These are phyloP conservation scores for Wickerhamiella bombiphila DNA, from an alignment of 805 yeast genomes.

Conservation along the genomic window DNA sequence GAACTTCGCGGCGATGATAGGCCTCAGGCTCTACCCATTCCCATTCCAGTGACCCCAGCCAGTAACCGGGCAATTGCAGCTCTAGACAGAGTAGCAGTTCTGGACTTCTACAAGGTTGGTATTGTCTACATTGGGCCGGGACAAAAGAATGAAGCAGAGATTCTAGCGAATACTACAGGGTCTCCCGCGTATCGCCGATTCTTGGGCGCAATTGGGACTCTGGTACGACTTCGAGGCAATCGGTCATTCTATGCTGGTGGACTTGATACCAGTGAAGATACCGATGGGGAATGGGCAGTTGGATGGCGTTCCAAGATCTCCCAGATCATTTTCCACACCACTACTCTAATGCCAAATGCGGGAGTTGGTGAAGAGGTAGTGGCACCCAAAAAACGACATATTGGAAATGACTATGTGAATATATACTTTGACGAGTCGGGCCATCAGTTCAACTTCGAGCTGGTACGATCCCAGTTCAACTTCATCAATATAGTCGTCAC, in stretches of 20 bases:
- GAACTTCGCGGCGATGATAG: conserved; percentile 4
- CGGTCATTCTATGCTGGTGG: conserved; percentile 58
- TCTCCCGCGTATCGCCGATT: conserved; percentile 49
- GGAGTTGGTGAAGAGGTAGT: conserved; percentile 29
- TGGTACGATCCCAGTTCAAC: conserved; percentile 65
- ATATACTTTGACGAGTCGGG: conserved; percentile 70
- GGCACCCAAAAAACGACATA: conserved; percentile 61
- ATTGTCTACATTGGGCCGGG: conserved; percentile 57
- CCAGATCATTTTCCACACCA: conserved; percentile 63
- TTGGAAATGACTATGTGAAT: conserved; percentile 74
- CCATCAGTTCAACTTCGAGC: conserved; percentile 49
- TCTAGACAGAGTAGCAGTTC: conserved; percentile 63
- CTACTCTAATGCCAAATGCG: conserved; percentile 61
- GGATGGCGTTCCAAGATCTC: conserved; percentile 57
- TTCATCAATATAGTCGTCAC: conserved; percentile 66
- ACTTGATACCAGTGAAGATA: conserved; percentile 49
- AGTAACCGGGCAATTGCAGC: conserved; percentile 40
- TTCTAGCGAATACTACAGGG: conserved; percentile 48
- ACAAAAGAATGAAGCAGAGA: conserved; percentile 49
- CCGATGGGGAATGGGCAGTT: conserved; percentile 63
- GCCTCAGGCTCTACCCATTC: conserved; percentile 19
- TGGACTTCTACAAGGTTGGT: conserved; percentile 67
- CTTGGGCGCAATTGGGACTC: conserved; percentile 41
- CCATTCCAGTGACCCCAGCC: conserved; percentile 36
- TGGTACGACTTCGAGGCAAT: conserved; percentile 43